These are phyloP conservation scores for Crucibulum laeve DNA, from an alignment of 768 basidiomycete genomes.

Conservation along the genomic window DNA sequence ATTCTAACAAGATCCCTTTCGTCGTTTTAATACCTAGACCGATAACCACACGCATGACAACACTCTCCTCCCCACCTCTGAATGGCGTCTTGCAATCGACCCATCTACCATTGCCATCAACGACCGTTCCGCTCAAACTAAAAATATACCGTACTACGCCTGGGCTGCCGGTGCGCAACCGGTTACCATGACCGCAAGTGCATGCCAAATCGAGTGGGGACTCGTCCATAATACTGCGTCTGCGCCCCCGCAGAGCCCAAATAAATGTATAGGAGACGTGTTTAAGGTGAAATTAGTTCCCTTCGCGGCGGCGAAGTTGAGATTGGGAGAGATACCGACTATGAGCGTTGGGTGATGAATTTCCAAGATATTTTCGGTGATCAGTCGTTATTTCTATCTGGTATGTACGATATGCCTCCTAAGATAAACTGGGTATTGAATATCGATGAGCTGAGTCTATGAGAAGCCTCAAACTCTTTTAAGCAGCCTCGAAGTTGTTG, in stretches of 20 bases:
- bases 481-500: too few species aligned
- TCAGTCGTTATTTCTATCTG: not conserved
- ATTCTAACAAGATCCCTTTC: not conserved
- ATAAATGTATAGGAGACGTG: conserved; percentile 22
- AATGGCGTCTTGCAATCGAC: conserved; percentile 37
- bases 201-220: conserved; percentile 34
- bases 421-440: too few species aligned
- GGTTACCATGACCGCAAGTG: conserved; percentile 32
- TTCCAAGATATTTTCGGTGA: not conserved
- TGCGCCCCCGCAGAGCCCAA: conserved; percentile 29
- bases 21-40: conserved; percentile 18
- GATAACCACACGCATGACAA: conserved; percentile 35
- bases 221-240: conserved; percentile 26
- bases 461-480: too few species aligned
- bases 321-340: conserved; percentile 36
- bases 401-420: not conserved
- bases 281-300: conserved; percentile 33
- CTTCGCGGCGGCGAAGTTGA: conserved; percentile 33
- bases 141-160: conserved; percentile 30
- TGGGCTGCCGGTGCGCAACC: conserved; percentile 36
- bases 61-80: conserved; percentile 30
- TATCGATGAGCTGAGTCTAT: too few species aligned
- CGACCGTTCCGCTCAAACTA: conserved; percentile 20
- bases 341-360: conserved; percentile 14
- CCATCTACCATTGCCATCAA: conserved; percentile 27